Conservation (phyloP, 1,284 basidiomycete genomes). For the Ganoderma leucocontextum region DNA sequence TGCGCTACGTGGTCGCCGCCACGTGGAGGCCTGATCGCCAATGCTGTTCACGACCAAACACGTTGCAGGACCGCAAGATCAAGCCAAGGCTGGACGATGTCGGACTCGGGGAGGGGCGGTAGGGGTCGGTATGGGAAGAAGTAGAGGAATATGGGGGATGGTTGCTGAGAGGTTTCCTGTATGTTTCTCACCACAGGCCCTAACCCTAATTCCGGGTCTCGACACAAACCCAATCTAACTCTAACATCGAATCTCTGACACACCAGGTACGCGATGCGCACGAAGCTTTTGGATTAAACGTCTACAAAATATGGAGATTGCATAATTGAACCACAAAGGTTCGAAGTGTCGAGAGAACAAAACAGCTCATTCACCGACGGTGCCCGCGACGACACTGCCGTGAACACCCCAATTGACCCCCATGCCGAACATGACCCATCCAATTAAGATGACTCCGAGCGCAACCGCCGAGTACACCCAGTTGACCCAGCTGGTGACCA, state of each 20-base stretch:
- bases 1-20: conserved; percentile 25
- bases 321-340: conserved; percentile 6
- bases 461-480: conserved; percentile 42
- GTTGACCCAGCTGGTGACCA: conserved; percentile 31
- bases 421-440: conserved; percentile 55
- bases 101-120: background rate
- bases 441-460: conserved; percentile 47
- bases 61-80: background rate
- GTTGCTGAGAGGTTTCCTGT: background rate
- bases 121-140: background rate
- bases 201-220: background rate
- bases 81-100: background rate
- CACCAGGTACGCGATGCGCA: background rate
- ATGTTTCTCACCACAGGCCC: background rate
- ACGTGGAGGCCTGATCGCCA: conserved; percentile 18
- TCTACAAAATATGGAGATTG: background rate
- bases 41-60: conserved; percentile 4
- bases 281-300: background rate
- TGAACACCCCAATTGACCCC: conserved; percentile 56
- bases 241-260: background rate
- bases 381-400: conserved; percentile 49
- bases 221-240: background rate
- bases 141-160: too few relatives aligned
- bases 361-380: conserved; percentile 45
- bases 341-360: background rate